phyloP scores from a whole-genome alignment of 495 filamentous ascomycete species.

The Stereocaulon alpinum region DNA sequence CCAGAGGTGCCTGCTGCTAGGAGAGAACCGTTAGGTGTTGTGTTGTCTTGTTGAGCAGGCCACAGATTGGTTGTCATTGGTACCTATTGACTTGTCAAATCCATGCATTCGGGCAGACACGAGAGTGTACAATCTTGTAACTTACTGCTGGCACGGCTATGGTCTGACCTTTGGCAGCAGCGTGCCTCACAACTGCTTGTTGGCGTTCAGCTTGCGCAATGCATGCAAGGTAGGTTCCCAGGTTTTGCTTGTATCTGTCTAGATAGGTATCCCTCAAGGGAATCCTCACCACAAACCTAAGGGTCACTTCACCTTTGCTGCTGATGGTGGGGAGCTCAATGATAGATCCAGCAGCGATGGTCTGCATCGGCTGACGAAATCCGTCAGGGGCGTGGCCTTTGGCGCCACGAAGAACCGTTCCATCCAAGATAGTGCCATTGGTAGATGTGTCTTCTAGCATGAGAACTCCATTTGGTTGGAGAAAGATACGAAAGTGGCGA shows the following conservation, averaged over 20 bases:
- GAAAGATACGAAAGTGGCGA: conserved; percentile 80
- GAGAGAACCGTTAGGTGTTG: conserved; percentile 11
- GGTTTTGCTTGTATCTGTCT: conserved; percentile 49
- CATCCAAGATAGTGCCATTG: conserved; percentile 83
- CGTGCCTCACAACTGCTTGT: conserved; percentile 2
- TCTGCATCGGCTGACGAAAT: conserved; percentile 34
- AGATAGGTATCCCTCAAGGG: conserved; percentile 54
- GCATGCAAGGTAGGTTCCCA: conserved; percentile 40
- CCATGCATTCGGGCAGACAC: too few species aligned
- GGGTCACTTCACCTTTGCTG: conserved; percentile 31
- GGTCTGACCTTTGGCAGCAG: conserved; percentile 1
- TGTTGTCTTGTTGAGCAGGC: neutral
- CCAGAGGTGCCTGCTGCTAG: conserved; percentile 24
- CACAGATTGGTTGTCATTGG: neutral
- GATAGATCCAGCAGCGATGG: conserved; percentile 60
- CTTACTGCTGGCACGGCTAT: conserved; percentile 2
- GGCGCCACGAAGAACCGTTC: conserved; percentile 40
- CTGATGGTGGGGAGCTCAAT: conserved; percentile 56
- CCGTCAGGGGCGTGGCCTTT: conserved; percentile 32
- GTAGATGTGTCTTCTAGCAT: conserved; percentile 91
- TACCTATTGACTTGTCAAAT: neutral
- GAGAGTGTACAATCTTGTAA: too few species aligned
- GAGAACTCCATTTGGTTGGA: conserved; percentile 65
- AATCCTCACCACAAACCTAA: conserved; percentile 79
- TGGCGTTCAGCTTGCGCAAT: conserved; percentile 21